Conservation (phyloP, 768 basidiomycete species). For the Trametes punicea region DNA sequence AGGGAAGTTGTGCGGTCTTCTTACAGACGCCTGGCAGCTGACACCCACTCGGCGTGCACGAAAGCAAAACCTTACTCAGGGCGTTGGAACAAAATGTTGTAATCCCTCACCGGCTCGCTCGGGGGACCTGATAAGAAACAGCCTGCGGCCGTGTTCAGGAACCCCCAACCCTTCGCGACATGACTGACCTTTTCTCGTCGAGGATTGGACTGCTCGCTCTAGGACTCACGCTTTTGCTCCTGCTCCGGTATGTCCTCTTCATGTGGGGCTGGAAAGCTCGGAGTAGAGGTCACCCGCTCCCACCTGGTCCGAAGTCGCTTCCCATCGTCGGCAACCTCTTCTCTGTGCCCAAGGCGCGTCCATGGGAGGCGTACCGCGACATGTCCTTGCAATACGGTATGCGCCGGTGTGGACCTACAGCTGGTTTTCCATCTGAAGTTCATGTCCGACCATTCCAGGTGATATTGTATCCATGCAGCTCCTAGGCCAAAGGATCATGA, state of each 20-base stretch:
- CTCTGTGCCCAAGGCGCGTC: slow-evolving; percentile 16
- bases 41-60: slow-evolving; percentile 6
- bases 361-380: slow-evolving; percentile 18
- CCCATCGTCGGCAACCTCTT: slow-evolving; percentile 24
- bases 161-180: not conserved
- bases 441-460: not conserved
- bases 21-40: not conserved
- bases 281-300: slow-evolving; percentile 12
- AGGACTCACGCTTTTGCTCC: not conserved
- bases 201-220: not conserved
- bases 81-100: not conserved
- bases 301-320: slow-evolving; percentile 24
- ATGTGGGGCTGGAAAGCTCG: slow-evolving; percentile 6
- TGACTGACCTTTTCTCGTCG: not conserved
- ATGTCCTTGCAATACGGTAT: slow-evolving; percentile 1
- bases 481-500: slow-evolving; percentile 28
- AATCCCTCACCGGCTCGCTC: not conserved
- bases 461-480: slow-evolving; percentile 13
- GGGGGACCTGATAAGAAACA: not conserved
- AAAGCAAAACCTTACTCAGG: not conserved
- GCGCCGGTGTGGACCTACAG: not conserved
- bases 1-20: not conserved
- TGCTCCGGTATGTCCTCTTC: not conserved
- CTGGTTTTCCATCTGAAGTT: not conserved
- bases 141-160: not conserved